Percentiles rank a stretch among this genome's conserved stretches.
Evolutionary conservation across 2,329 filamentous ascomycete species (phyloP).

Genomic region (Acephala macrosclerotiorum): DNA sequence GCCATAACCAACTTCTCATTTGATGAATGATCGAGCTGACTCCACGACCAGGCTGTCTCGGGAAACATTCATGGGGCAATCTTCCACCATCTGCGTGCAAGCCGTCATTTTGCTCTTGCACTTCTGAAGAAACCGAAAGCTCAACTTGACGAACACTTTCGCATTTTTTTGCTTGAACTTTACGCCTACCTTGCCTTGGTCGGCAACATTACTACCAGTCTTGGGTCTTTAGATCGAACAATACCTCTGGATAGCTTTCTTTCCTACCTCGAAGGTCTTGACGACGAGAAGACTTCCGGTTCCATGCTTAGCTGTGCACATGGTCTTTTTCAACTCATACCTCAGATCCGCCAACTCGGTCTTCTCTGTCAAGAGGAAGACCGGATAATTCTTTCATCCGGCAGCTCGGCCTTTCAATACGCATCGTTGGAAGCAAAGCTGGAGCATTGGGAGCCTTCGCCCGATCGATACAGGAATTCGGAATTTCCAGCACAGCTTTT

Average conservation of each 20-base stretch:
- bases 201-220: conserved; percentile 2
- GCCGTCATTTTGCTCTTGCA: conserved; percentile 3
- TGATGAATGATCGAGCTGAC: neutral
- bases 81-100: conserved; percentile 4
- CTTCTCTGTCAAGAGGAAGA: neutral
- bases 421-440: neutral
- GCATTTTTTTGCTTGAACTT: neutral
- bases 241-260: conserved; percentile 4
- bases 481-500: neutral
- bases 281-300: neutral
- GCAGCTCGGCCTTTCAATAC: neutral
- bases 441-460: neutral
- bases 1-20: neutral
- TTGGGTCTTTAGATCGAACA: neutral
- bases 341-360: conserved; percentile 3
- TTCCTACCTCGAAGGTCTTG: neutral
- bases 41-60: neutral
- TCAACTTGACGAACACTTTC: neutral
- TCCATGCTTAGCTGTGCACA: conserved; percentile 6
- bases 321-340: neutral
- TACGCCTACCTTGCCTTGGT: neutral
- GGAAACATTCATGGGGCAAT: conserved; percentile 7
- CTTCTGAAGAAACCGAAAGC: neutral
- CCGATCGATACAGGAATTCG: neutral
- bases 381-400: neutral